Evolutionary conservation across 78 protist genomes (phyloP).

Genomic region (Diacronema lutheri): DNA sequence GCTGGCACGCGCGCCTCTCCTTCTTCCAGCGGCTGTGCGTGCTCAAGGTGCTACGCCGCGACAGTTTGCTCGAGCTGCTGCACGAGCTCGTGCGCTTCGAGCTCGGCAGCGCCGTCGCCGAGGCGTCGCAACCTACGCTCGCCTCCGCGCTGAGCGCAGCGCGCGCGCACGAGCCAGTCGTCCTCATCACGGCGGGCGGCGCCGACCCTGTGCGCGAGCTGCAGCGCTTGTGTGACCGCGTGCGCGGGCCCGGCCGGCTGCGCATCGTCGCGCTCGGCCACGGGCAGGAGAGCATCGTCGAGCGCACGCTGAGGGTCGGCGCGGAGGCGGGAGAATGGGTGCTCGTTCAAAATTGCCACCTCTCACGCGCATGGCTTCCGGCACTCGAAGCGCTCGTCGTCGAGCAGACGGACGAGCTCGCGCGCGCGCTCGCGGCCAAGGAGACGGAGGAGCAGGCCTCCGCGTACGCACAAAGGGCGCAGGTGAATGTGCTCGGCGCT

Average conservation of each 20-base stretch:
- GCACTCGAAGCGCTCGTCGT: slow-evolving; percentile 31
- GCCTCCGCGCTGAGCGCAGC: slow-evolving; percentile 46
- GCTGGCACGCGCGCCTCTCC: too few relatives aligned
- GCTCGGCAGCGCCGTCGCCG: slow-evolving; percentile 56
- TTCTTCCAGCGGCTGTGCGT: too few relatives aligned
- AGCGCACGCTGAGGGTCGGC: slow-evolving; percentile 18
- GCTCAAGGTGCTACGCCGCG: too few relatives aligned
- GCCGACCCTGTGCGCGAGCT: slow-evolving; percentile 68
- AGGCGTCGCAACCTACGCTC: slow-evolving; percentile 16
- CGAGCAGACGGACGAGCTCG: neutral
- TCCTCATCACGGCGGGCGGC: slow-evolving; percentile 82
- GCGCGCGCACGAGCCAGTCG: slow-evolving; percentile 48
- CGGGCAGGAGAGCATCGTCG: slow-evolving; percentile 85
- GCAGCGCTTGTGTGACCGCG: slow-evolving; percentile 11
- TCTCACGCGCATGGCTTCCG: slow-evolving; percentile 61
- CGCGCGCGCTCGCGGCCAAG: too few relatives aligned
- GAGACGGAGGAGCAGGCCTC: too few relatives aligned
- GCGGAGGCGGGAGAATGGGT: slow-evolving; percentile 67
- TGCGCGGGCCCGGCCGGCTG: neutral
- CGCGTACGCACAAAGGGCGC: too few relatives aligned
- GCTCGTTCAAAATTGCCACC: slow-evolving; percentile 78
- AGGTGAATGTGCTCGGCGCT: too few relatives aligned
- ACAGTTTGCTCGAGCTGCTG: too few relatives aligned
- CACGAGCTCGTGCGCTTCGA: too few relatives aligned
- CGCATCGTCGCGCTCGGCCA: slow-evolving; percentile 78